A percentile compares a stretch with the other conserved stretches of the same genome.
phyloP scores from a whole-genome alignment of 2,329 filamentous ascomycete species.

The Orbilia quercus region DNA sequence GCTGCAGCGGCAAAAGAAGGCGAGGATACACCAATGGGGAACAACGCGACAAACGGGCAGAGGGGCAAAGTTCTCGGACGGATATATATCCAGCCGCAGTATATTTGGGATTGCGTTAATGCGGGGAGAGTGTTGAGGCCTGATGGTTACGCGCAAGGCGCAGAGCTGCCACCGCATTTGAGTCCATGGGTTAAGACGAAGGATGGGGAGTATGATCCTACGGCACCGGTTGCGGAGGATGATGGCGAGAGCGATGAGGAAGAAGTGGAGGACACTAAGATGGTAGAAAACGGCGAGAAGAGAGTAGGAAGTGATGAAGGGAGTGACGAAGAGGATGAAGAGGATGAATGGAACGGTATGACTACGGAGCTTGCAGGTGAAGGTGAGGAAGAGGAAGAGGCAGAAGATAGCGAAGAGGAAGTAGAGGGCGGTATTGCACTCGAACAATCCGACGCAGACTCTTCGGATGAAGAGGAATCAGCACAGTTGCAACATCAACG shows the following conservation, averaged over 20 bases:
- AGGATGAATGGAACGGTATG: slow-evolving; percentile 66
- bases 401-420: slow-evolving; percentile 62
- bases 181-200: slow-evolving; percentile 93
- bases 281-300: slow-evolving; percentile 61
- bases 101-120: slow-evolving; percentile 98
- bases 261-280: slow-evolving; percentile 63
- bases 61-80: slow-evolving; percentile 85
- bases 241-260: slow-evolving; percentile 86
- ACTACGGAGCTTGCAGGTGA: slow-evolving; percentile 66
- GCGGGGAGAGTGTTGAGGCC: slow-evolving; percentile 87
- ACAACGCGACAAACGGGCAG: slow-evolving; percentile 64
- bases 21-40: slow-evolving; percentile 64
- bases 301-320: slow-evolving; percentile 62
- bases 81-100: slow-evolving; percentile 94
- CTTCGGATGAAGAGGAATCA: slow-evolving; percentile 63
- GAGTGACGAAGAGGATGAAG: slow-evolving; percentile 61
- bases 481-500: slow-evolving; percentile 79
- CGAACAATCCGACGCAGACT: slow-evolving; percentile 66
- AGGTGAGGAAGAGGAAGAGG: slow-evolving; percentile 65
- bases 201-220: slow-evolving; percentile 91
- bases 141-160: slow-evolving; percentile 88
- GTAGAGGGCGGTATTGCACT: slow-evolving; percentile 7
- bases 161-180: slow-evolving; percentile 89
- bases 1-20: slow-evolving; percentile 66
- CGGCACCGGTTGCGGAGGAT: slow-evolving; percentile 81